Evolutionary conservation across 129 eudicot genomes (phyloP), one percentile per base, ranked within the genome.

Genomic region (Arctium minus): DNA sequence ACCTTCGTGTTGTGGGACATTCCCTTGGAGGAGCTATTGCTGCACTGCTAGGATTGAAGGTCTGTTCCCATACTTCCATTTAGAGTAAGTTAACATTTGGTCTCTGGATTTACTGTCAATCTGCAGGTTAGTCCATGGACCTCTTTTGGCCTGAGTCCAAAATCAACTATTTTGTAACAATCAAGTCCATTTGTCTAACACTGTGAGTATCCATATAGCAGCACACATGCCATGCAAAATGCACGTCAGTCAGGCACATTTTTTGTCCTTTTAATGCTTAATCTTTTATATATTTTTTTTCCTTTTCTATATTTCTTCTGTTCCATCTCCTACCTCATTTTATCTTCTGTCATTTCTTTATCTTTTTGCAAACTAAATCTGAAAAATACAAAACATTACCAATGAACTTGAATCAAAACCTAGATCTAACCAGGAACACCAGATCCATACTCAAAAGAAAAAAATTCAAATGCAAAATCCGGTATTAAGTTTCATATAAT

Each of bases 11-110:
- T 27, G 97, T 90, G 75, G 97, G 97, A 13, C 97, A 92, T 78
- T 92, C 97, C 79, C 97, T 92, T 88, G 97, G 94, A 69, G 97
- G 94, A 79, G 86, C 97, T 73, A 92, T 92, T 75, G 86, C 91
- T 73, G 89, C 97, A 65, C 70, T 92, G 79, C 86, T 92, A 37
- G 97, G 94, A 73, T 27, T 92, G 42, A 87, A 84, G 92, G 97
- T 90, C 84, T 27, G 76, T 13, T 2, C 15, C 62, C 65, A 37
- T 31, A 31, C 6, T 39, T n/a, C 39, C 6, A 72, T 56, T 40
- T 60, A 29, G 37, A 56, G 38, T 40, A 40, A 72, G 13, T 60
- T 77, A 70, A 62, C 8, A 35, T 75, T 33, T 56, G 11, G 72
- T 70, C 64, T 69, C 62, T 35, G 40, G 38, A 75, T 8, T 29